Conservation (phyloP, 1,284 basidiomycete genomes). For the Thecaphora frezii region DNA sequence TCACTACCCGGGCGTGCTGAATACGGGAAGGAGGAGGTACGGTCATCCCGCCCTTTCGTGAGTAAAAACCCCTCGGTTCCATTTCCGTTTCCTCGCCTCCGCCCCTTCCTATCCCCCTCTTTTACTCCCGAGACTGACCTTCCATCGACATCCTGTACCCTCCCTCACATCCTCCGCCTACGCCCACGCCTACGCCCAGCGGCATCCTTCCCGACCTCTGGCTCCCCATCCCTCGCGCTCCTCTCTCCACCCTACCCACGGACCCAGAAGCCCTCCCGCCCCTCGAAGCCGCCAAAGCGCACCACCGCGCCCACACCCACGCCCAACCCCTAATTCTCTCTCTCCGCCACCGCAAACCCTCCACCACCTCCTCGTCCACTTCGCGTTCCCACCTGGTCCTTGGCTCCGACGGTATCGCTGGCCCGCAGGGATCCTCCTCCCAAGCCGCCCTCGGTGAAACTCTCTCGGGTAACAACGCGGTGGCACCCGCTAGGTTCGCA, state of each 20-base stretch:
- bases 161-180: no score
- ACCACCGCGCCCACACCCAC: constrained; percentile 14
- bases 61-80: no score
- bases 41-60: constrained; percentile 51
- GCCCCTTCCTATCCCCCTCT: not conserved
- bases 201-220: constrained; percentile 51
- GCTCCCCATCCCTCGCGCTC: constrained; percentile 49
- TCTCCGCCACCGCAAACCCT: constrained; percentile 34
- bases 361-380: constrained; percentile 1
- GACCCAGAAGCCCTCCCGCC: no score
- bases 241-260: no score
- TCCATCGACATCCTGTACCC: no score
- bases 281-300: constrained; percentile 10
- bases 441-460: constrained; percentile 27
- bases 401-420: constrained; percentile 16
- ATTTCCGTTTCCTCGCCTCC: not conserved
- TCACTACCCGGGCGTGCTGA: constrained; percentile 49
- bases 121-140: no score
- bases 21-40: constrained; percentile 42
- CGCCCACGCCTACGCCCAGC: no score
- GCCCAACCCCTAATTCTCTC: constrained; percentile 38
- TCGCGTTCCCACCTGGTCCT: no score
- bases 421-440: constrained; percentile 16
- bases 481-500: constrained; percentile 12
- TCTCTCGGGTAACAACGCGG: constrained; percentile 16